Evolutionary conservation across 768 basidiomycete genomes (phyloP), one percentile per base, ranked within the genome.

Genomic region (Gymnopilus dilepis): DNA sequence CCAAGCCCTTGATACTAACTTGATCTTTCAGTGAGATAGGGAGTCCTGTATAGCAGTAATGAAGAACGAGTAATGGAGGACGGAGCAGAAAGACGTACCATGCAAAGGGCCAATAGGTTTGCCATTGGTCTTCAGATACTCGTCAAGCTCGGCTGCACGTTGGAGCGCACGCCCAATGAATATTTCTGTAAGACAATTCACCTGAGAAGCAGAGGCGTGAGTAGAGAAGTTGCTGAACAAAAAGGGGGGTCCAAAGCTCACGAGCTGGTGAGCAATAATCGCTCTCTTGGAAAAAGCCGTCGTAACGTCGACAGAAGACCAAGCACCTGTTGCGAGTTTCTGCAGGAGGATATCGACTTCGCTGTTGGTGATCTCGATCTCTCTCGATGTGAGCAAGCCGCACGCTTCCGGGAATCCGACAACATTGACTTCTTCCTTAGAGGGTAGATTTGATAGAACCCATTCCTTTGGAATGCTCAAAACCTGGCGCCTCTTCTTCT

Each of bases 131-230:
- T 78, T 79, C 45, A 91, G 72, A 62, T 85, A 74, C 19, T 5
- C 84, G 65, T 95, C 94, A 3, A 94, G 78, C 68, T 86, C 81
- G 11, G 79, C 73, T 2, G 94, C 92, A 15, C 86, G 80, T 17
- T 73, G 75, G 4, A 92, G 76, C 0, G 89, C 92, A 6, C 82
- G 79, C 21, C 93, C 88, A 53, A 92, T 82, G 67, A 91, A 92
- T 21, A 92, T 86, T 71, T 94, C 92, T 0, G 92, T 94, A 34
- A 94, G 70, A 70, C 93, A 94, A 65, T 94, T 93, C 4, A 86
- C 86, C 90, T 91, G 40, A 67, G 21, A 42, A 21, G 7, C 58
- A 41, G 6, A 42, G 4, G 26, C 9, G 30, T 57, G 19, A 22
- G 40, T n/a, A 9, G 17, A 41, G 4, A 41, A 41, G 7, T 3